Evolutionary conservation across 345 rosid genomes (phyloP).

Genomic region (Euphorbia peplus): DNA sequence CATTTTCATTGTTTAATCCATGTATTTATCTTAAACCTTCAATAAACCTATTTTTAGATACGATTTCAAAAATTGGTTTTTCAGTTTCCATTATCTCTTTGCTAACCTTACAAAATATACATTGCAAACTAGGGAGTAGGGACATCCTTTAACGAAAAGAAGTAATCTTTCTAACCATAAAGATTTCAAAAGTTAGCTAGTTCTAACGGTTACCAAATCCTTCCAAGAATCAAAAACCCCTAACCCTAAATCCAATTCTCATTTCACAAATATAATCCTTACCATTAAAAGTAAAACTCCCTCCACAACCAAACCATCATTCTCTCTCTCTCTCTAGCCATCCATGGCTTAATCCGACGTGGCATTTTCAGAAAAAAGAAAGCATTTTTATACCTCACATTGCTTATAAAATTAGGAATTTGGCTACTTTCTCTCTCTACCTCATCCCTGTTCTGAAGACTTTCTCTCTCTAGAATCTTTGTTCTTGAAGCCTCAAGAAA

Average conservation of each 20-base stretch:
- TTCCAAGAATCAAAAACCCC: background rate
- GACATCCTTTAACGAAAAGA: background rate
- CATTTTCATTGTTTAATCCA: no score
- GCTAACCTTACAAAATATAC: background rate
- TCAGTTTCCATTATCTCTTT: no score
- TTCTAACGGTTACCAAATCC: background rate
- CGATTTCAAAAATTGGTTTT: no score
- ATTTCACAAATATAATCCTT: background rate
- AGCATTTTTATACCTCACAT: background rate
- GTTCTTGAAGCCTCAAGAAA: conserved; percentile 30
- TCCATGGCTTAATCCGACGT: background rate
- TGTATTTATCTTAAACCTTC: no score
- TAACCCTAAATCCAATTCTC: background rate
- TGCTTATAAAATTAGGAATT: background rate
- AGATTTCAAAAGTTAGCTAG: background rate
- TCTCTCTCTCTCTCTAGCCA: background rate
- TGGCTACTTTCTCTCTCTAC: conserved; percentile 18
- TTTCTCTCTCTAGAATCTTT: conserved; percentile 18
- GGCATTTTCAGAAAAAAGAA: background rate
- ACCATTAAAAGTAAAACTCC: no score
- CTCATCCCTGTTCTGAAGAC: background rate
- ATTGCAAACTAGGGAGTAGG: background rate
- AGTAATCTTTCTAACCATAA: background rate
- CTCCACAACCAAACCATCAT: no score
- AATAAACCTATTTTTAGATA: no score